Percentiles rank a stretch among this genome's conserved stretches.
Conservation (phyloP, 2,329 filamentous ascomycete genomes). For the Emmonsiellopsis sp. region DNA sequence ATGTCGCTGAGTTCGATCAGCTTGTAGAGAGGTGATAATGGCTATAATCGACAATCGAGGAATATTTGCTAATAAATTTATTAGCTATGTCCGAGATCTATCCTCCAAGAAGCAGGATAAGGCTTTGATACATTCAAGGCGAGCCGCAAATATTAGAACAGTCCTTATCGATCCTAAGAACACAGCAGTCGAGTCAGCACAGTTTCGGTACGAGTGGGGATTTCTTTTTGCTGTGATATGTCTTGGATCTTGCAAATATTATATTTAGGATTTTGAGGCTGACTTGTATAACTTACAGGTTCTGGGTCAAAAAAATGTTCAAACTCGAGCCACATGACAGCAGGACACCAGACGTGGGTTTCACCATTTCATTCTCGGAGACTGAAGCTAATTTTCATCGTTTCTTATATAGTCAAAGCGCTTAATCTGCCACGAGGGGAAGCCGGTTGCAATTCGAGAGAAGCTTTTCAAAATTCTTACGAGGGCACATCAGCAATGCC, state of each 20-base stretch:
- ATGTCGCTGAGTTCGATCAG: conserved; percentile 37
- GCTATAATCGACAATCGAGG: background rate
- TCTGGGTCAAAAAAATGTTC: conserved; percentile 48
- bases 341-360: conserved; percentile 28
- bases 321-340: conserved; percentile 33
- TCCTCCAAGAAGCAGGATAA: conserved; percentile 45
- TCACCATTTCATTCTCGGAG: conserved; percentile 3
- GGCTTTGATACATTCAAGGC: conserved; percentile 39
- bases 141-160: conserved; percentile 38
- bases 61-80: conserved; percentile 1
- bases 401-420: conserved; percentile 22
- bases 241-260: background rate
- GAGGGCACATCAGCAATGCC: conserved; percentile 40
- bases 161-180: conserved; percentile 42
- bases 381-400: conserved; percentile 2
- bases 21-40: conserved; percentile 33
- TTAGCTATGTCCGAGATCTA: conserved; percentile 40
- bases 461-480: conserved; percentile 43
- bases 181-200: conserved; percentile 41
- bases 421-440: conserved; percentile 42
- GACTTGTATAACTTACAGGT: conserved; percentile 22
- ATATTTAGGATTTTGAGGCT: conserved; percentile 1
- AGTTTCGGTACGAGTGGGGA: conserved; percentile 33
- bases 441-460: conserved; percentile 44
- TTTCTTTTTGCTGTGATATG: background rate